These are phyloP conservation scores for Coniochaeta sp. DNA, from an alignment of 2,329 filamentous ascomycete species.

Conservation along the genomic window DNA sequence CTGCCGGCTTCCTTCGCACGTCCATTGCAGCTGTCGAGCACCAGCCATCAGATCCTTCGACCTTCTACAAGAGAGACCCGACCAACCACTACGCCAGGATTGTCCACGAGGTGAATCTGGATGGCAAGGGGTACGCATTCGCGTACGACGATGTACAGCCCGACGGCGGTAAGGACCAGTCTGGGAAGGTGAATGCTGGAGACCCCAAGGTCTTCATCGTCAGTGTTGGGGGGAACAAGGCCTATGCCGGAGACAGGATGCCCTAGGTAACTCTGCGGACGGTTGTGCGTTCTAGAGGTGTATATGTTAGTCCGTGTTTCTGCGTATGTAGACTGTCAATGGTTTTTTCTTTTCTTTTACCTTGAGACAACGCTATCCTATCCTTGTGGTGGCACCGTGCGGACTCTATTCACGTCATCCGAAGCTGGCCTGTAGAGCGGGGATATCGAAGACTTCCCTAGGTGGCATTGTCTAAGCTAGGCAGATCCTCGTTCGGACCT, in stretches of 20 bases:
- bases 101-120: slow-evolving; percentile 45
- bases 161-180: slow-evolving; percentile 42
- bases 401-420: neutral
- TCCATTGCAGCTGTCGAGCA: slow-evolving; percentile 39
- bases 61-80: slow-evolving; percentile 30
- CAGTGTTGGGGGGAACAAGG: slow-evolving; percentile 35
- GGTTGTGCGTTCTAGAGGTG: neutral
- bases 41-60: slow-evolving; percentile 25
- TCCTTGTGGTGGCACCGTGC: neutral
- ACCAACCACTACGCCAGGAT: slow-evolving; percentile 53
- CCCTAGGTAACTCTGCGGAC: neutral
- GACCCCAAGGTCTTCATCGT: slow-evolving; percentile 42
- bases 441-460: neutral
- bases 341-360: neutral
- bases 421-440: neutral
- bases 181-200: slow-evolving; percentile 46
- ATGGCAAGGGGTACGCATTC: slow-evolving; percentile 52
- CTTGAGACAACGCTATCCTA: neutral
- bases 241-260: slow-evolving; percentile 15
- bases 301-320: neutral
- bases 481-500: neutral
- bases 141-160: slow-evolving; percentile 55
- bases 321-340: neutral
- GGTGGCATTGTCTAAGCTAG: neutral
- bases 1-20: slow-evolving; percentile 45